These are phyloP conservation scores for Acidiella bohemica DNA, from an alignment of 495 filamentous ascomycete genomes.

Conservation along the genomic window DNA sequence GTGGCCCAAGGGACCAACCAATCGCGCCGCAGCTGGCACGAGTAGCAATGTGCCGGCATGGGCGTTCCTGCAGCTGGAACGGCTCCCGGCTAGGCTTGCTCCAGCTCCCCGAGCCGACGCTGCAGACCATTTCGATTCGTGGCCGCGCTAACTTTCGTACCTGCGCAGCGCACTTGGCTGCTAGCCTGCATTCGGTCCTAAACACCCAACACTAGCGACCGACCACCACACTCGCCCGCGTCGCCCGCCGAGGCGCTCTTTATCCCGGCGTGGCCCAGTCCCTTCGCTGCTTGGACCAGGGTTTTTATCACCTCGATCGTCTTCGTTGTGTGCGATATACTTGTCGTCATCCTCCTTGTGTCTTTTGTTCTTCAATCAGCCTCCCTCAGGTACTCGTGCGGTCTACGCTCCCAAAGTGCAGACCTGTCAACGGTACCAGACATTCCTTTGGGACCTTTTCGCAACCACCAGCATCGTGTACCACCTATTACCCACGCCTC, in stretches of 20 bases:
- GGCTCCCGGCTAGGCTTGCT: slow-evolving; percentile 8
- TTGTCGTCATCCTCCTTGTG: slow-evolving; percentile 9
- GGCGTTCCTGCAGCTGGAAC: slow-evolving; percentile 7
- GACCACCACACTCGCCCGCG: slow-evolving; percentile 1
- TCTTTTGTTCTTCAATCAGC: slow-evolving; percentile 5
- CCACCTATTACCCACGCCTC: no score
- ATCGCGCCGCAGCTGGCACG: background rate
- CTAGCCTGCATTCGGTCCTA: no score
- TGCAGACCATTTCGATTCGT: slow-evolving; percentile 10
- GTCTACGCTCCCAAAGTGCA: slow-evolving; percentile 8
- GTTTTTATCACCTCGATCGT: slow-evolving; percentile 17
- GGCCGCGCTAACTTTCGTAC: slow-evolving; percentile 13
- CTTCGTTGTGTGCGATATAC: slow-evolving; percentile 7
- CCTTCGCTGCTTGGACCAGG: slow-evolving; percentile 9
- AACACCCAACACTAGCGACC: slow-evolving; percentile 9
- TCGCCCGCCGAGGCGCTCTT: slow-evolving; percentile 11
- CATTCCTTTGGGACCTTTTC: slow-evolving; percentile 15
- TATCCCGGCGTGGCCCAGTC: slow-evolving; percentile 4
- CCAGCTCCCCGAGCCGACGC: slow-evolving; percentile 14
- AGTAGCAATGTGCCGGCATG: slow-evolving; percentile 3
- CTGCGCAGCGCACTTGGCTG: no score
- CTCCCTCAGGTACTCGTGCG: slow-evolving; percentile 11
- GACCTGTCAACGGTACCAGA: slow-evolving; percentile 15
- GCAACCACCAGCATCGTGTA: no score
- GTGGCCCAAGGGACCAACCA: background rate